Base-by-base conservation (phyloP, 495 filamentous ascomycete species). In the Staphylotrichum longicolle region DNA sequence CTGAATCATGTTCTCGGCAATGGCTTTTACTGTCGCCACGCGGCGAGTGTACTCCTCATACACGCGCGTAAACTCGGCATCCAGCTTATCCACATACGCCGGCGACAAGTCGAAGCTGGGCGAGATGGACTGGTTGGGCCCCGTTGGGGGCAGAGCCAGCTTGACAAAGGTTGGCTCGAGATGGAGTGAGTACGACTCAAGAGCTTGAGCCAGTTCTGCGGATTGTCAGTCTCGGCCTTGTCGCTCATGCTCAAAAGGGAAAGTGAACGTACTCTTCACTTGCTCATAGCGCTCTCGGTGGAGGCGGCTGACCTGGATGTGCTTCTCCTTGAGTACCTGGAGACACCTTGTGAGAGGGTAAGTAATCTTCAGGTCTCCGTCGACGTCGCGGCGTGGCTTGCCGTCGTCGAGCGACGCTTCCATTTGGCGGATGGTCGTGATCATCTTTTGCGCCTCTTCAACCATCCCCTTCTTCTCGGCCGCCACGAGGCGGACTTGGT, bases 31-130 rank as follows among this genome's bases (percentile, higher is more conserved):
- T 4, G 82, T 85, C 2, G 81, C 79, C 32, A 95, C 75, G 42
- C 94, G 89, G 42, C 86, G 87, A 42, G 84, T 88, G 68, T 97
- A 99, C 72, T 97, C 95, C 72, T 97, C 90, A 70, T 96, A 96
- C 32, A 99, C 91, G 39, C 91, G 84, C 5, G 89, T 88, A 63
- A 96, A 98, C 74, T 98, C 95, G 27, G 84, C 82, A 69, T 99
- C 92, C 40, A 99, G 81, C 27, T 87, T 84, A 15, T 88, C 85
- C 39, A 96, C 88, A 70, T 97, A 98, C n/a, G 86, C 75, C 4
- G 89, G 85, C 0, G 92, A 96, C 39, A 99, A 83, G 65, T 97
- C 91, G 70, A 97, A 96, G 52, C 83, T 87, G 0, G 89, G 82
- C 0, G 90, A 83, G 11, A 94, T 80, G n/a, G 86, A 83, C 3